These are phyloP conservation scores for Crithidia thermophila DNA, from an alignment of 208 protist genomes.

Conservation along the genomic window DNA sequence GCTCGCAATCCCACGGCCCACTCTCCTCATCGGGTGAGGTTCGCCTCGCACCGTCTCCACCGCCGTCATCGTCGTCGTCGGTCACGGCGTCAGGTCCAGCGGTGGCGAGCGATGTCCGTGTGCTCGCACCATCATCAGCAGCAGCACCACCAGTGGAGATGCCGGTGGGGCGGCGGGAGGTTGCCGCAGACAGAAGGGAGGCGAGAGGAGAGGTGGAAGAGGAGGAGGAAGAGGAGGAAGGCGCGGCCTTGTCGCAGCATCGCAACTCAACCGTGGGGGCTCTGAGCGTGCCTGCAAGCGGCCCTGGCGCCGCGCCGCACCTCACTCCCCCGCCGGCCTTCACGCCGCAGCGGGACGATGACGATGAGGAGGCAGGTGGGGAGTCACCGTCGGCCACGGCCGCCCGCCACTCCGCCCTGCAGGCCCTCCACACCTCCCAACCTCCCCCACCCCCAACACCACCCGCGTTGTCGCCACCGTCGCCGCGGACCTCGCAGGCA, in stretches of 20 bases:
- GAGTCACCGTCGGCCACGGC: slow-evolving; percentile 21
- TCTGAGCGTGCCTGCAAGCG: background rate
- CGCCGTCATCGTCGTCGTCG: no score
- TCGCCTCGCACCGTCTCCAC: no score
- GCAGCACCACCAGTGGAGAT: background rate
- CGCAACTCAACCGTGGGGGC: background rate
- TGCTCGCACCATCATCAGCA: no score
- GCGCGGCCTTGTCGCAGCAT: slow-evolving; percentile 28
- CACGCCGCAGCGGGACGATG: slow-evolving; percentile 1
- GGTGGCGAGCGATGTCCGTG: no score
- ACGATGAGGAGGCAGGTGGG: slow-evolving; percentile 32
- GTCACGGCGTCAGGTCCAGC: no score
- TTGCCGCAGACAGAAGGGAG: background rate
- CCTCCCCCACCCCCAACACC: background rate
- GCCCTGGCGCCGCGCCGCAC: background rate
- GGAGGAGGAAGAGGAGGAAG: slow-evolving; percentile 13
- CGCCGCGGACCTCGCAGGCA: background rate
- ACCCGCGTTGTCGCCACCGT: background rate
- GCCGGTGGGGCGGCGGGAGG: background rate
- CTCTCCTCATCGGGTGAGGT: no score
- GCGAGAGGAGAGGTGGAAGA: background rate
- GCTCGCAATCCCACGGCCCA: background rate
- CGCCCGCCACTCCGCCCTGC: slow-evolving; percentile 11
- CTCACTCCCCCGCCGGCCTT: background rate
- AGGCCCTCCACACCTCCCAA: slow-evolving; percentile 8